These are phyloP conservation scores for Solanum etuberosum DNA, from an alignment of 257 asterid genomes.

Conservation along the genomic window DNA sequence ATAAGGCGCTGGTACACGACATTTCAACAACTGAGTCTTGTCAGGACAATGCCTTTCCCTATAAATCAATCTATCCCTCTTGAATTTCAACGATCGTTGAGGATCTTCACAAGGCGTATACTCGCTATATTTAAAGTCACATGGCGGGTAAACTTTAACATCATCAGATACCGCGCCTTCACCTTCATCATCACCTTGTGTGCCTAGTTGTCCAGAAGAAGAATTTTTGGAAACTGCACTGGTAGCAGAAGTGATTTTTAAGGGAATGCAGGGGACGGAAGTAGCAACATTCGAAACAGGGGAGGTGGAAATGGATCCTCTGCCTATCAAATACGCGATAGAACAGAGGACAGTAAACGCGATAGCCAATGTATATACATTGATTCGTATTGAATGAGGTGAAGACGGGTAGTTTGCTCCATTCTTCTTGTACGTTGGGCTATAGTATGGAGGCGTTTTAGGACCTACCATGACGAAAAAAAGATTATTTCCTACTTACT, in stretches of 20 bases:
- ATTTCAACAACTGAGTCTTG: slow-evolving; percentile 34
- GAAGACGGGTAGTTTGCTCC: neutral
- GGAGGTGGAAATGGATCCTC: neutral
- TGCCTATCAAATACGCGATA: neutral
- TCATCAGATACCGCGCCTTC: neutral
- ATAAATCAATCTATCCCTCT: slow-evolving; percentile 37
- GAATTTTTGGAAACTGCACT: neutral
- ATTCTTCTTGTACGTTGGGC: neutral
- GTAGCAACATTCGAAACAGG: neutral
- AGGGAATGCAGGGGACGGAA: slow-evolving; percentile 5
- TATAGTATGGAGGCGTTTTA: neutral
- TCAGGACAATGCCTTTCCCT: slow-evolving; percentile 75
- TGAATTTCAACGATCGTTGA: slow-evolving; percentile 38
- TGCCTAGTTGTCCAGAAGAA: slow-evolving; percentile 14
- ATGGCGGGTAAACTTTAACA: slow-evolving; percentile 28
- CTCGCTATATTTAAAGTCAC: slow-evolving; percentile 44
- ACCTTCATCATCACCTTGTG: slow-evolving; percentile 32
- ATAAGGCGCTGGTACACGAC: slow-evolving; percentile 62
- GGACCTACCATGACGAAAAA: neutral
- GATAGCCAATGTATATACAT: neutral
- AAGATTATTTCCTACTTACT: neutral
- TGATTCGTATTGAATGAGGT: neutral
- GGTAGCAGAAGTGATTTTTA: slow-evolving; percentile 4
- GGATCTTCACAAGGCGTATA: slow-evolving; percentile 83
- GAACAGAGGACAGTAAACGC: neutral